Evolutionary conservation across 768 basidiomycete species (phyloP), one percentile per base, ranked within the genome.

Genomic region (Lyophyllum decastes): DNA sequence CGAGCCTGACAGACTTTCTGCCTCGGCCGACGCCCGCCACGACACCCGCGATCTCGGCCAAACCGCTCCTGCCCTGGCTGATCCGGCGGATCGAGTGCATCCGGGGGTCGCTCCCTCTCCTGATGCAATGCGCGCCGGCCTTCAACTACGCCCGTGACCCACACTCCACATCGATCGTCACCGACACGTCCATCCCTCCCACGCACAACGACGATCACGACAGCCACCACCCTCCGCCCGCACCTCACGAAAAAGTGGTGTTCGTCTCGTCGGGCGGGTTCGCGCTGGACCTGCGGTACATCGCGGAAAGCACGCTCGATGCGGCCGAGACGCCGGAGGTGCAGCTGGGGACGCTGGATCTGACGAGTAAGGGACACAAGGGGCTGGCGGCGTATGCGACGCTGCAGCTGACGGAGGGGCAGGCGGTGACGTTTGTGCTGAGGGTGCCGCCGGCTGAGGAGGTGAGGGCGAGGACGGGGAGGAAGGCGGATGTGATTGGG

Each of bases 71-170:
- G 2, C 88, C 87, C 22, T 95, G 94, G 94, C 79, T 95, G 45
- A 79, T 93, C 56, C 86, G 94, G 1, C 86, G 89, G 48, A 84
- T 95, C 44, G 92, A 94, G 77, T 89, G 92, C 58, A 85, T 98
- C 62, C 89, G 96, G 17, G 96, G 96, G 0, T 81, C 69, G 7
- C 76, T 97, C 30, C 87, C 92, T 0, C 78, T 96, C 52, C 80
- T 84, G 56, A 81, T 98, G 72, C 92, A 98, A 75, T 95, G 93
- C 65, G 94, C 93, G 0, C 96, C 96, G 0, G 96, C 95, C 0
- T 99, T 99, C 84, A 89, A 97, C 72, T 99, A 99, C 65, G 95
- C 94, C 0, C 82, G 90, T 12, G 82, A 86, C 48, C 49, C 77
- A 2, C 96, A 98, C 71, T 82, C 78, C 8, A 89, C 90, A 0